phyloP scores from a whole-genome alignment of 495 filamentous ascomycete species.

The Neurospora discreta region DNA sequence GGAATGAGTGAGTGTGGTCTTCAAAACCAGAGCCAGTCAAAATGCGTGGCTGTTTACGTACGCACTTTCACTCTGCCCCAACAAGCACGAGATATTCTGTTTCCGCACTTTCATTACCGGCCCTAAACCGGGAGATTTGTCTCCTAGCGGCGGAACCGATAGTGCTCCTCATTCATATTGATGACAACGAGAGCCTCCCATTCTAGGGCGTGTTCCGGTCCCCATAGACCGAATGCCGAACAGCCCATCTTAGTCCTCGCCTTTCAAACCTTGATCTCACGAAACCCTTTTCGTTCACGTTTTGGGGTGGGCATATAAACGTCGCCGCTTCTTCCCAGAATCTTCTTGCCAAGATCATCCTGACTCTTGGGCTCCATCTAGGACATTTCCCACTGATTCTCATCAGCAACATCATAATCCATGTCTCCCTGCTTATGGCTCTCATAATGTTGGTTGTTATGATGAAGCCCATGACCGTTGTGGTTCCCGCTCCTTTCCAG shows the following conservation, averaged over 20 bases:
- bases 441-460: conserved; percentile 1
- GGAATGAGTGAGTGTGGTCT: background rate
- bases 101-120: background rate
- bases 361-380: background rate
- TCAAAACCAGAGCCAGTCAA: background rate
- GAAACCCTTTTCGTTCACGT: background rate
- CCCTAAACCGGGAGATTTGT: background rate
- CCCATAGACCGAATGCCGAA: background rate
- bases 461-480: background rate
- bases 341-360: background rate
- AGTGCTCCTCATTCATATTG: background rate
- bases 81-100: background rate
- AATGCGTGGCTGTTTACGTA: no score
- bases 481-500: conserved; percentile 11
- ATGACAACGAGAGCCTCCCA: background rate
- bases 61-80: background rate
- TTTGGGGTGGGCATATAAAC: no score
- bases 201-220: background rate
- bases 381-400: conserved; percentile 26
- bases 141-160: background rate
- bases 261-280: background rate
- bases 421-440: conserved; percentile 18
- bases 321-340: background rate
- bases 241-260: background rate
- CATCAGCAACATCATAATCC: conserved; percentile 36